phyloP scores from a whole-genome alignment of 1,139 yeast species.

The Spencermartinsiella ligniputridi region DNA sequence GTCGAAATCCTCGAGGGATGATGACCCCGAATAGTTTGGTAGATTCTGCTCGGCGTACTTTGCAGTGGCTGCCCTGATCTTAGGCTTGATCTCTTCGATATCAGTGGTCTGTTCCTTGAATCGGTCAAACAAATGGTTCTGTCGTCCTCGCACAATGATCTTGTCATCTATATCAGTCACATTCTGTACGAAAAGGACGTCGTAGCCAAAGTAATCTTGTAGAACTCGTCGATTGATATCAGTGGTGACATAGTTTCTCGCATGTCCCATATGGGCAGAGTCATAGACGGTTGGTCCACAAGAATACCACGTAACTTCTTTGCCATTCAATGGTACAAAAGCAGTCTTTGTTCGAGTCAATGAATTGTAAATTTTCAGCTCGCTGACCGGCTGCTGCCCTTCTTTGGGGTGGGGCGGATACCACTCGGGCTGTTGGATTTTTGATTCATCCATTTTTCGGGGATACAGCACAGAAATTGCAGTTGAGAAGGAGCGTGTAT shows the following conservation, averaged over 20 bases:
- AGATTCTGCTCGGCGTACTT: conserved; percentile 56
- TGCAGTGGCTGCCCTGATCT: conserved; percentile 43
- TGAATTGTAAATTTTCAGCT: conserved; percentile 64
- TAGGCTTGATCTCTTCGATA: conserved; percentile 35
- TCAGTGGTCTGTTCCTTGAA: conserved; percentile 35
- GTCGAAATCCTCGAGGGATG: conserved; percentile 39
- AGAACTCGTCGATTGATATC: conserved; percentile 87
- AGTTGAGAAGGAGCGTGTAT: too few species aligned
- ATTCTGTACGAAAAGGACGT: conserved; percentile 83
- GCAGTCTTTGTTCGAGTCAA: conserved; percentile 76
- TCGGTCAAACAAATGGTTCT: conserved; percentile 69
- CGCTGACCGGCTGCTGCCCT: conserved; percentile 6
- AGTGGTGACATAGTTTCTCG: conserved; percentile 90
- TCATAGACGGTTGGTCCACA: conserved; percentile 99
- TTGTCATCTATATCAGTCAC: conserved; percentile 98
- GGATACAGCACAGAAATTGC: too few species aligned
- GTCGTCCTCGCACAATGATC: conserved; percentile 92
- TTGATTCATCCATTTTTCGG: conserved; percentile 8
- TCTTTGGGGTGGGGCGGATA: conserved; percentile 14
- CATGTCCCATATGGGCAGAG: conserved; percentile 99
- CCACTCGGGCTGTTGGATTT: conserved; percentile 25
- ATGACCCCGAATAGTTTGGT: conserved; percentile 37
- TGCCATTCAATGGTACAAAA: conserved; percentile 58
- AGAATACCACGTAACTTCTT: conserved; percentile 86
- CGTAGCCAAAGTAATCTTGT: conserved; percentile 87